Evolutionary conservation across 768 basidiomycete species (phyloP), one percentile per base, ranked within the genome.

Genomic region (Termitomyces heimii): DNA sequence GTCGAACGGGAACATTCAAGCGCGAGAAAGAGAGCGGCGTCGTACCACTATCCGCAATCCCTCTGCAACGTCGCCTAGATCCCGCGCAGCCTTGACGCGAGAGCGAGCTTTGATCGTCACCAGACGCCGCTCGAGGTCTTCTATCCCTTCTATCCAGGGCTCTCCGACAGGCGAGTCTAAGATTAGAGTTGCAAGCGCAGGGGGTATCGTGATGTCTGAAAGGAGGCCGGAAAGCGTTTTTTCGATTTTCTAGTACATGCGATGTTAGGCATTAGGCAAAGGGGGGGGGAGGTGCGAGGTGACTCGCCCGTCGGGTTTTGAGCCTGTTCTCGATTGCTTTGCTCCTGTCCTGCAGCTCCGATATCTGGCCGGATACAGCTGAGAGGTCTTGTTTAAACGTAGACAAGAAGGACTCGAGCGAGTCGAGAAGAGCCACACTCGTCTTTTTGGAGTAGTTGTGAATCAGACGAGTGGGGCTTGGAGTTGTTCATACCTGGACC

Each of bases 351-450:
- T 98, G 97, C 24, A 99, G 78, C 60, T 98, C 93, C 1, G 92
- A 89, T 68, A 99, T 96, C 69, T 99, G 95, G 3, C 94, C 92
- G 2, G 97, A 98, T 10, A 98, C 97, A 1, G 88, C 87, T 5
- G 93, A 90, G 22, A 99, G 78, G 70, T 99, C 96, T 63, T 80
- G 88, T 71, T 98, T 96, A 66, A 99, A 99, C 0, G 92, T 97
- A 2, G 93, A 94, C 12, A 99, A 80, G 70, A 98, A 98, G 1
- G 85, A 79, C 62, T 97, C 88, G 3, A 99, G 79, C 1, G 92
- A 92, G 66, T 93, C 87, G 53, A 99, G 78, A 20, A 98, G 81
- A 57, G 78, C 79, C 14, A 91, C 81, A 66, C 95, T 96, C 16
- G 92, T 88, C 96, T 99, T 88, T 95, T 99, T 22, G 13, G 3